Conservation (phyloP, 2,329 filamentous ascomycete genomes). For the Botryosphaeria dothidea region DNA sequence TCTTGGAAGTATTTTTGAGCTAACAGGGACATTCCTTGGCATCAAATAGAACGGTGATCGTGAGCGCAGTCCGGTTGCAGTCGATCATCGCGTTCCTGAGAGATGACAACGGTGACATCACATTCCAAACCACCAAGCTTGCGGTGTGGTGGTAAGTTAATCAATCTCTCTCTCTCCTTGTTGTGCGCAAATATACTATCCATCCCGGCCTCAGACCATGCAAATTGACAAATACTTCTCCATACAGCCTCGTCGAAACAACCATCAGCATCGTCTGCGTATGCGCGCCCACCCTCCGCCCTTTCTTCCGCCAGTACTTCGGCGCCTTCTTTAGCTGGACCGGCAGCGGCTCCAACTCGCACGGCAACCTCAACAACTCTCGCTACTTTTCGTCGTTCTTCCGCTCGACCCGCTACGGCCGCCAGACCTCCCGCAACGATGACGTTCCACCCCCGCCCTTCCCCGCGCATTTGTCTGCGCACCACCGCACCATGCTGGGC, state of each 20-base stretch:
- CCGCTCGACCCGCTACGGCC: not conserved
- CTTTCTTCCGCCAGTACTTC: slow-evolving; percentile 10
- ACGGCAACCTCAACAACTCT: not conserved
- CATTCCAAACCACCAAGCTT: not conserved
- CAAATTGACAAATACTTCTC: not conserved
- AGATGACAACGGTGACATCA: not conserved
- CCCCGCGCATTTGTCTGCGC: not conserved
- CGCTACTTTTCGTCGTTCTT: not conserved
- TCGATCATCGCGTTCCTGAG: not conserved
- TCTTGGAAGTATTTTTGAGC: not conserved
- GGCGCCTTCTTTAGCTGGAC: slow-evolving; percentile 9
- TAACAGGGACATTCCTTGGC: not conserved
- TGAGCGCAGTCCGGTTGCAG: not conserved
- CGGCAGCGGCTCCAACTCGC: not conserved
- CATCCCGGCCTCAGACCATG: not conserved
- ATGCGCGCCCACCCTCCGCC: slow-evolving; percentile 7
- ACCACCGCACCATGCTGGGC: not conserved
- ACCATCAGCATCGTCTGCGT: slow-evolving; percentile 9
- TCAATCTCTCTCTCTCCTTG: not conserved
- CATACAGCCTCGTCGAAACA: not conserved
- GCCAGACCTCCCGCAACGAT: not conserved
- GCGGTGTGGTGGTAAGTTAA: not conserved
- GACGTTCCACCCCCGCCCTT: not conserved
- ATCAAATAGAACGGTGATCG: not conserved
- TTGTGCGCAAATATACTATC: too few species aligned